Conservation (phyloP, 2,329 filamentous ascomycete genomes). For the Cladosporium sp. region DNA sequence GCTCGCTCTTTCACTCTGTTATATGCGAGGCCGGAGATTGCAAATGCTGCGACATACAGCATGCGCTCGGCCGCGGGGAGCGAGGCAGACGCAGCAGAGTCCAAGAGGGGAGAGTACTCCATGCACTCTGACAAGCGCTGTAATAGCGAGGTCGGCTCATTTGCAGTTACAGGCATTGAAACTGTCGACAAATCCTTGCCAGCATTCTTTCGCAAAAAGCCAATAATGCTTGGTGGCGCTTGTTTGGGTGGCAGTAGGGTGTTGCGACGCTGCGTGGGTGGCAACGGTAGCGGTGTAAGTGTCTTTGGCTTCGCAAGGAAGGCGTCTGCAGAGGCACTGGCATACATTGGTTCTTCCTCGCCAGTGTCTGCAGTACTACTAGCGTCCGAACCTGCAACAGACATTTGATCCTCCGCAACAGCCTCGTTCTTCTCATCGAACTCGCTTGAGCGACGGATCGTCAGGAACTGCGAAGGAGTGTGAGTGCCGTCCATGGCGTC, state of each 20-base stretch:
- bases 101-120: conserved; percentile 83
- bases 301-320: conserved; percentile 75
- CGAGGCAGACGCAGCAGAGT: conserved; percentile 57
- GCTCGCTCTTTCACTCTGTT: conserved; percentile 82
- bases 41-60: conserved; percentile 83
- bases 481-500: conserved; percentile 70
- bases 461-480: conserved; percentile 61
- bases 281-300: conserved; percentile 71
- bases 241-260: conserved; percentile 71
- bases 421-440: conserved; percentile 60
- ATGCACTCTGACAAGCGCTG: conserved; percentile 87
- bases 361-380: conserved; percentile 51
- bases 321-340: conserved; percentile 38
- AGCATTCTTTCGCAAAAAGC: conserved; percentile 93
- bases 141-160: conserved; percentile 83
- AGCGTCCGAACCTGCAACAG: conserved; percentile 58
- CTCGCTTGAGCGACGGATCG: conserved; percentile 69
- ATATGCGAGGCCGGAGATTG: conserved; percentile 78
- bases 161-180: conserved; percentile 94
- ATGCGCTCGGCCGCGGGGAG: conserved; percentile 63
- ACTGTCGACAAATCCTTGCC: conserved; percentile 96
- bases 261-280: conserved; percentile 60
- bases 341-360: conserved; percentile 10
- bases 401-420: conserved; percentile 51
- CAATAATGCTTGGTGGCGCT: conserved; percentile 83